Evolutionary conservation across 306 rosid genomes (phyloP).

Genomic region (Macrotyloma uniflorum): DNA sequence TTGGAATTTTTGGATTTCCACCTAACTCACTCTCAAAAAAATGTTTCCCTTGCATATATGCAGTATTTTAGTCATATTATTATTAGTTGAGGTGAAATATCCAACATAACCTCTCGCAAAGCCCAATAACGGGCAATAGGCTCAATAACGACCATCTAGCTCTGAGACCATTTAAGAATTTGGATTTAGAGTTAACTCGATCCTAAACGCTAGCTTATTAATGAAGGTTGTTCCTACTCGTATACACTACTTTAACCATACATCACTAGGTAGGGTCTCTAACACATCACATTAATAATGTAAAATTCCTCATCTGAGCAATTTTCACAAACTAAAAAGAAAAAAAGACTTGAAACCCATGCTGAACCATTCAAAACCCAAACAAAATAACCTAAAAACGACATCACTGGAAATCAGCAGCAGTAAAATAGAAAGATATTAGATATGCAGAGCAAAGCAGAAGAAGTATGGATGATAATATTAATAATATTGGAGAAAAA

Average conservation of each 20-base stretch:
- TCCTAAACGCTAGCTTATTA: not conserved
- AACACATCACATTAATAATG: not conserved
- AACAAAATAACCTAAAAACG: constrained; percentile 10
- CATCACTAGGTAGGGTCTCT: not conserved
- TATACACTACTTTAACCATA: not conserved
- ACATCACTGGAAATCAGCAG: not conserved
- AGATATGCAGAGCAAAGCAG: not conserved
- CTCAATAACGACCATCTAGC: not conserved
- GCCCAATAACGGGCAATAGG: not conserved
- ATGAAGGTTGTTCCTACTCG: not conserved
- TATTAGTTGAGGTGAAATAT: not conserved
- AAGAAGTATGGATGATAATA: too few species aligned
- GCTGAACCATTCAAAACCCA: not conserved
- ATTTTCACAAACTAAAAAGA: not conserved
- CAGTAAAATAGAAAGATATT: not conserved
- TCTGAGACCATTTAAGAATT: not conserved
- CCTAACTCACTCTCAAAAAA: not conserved
- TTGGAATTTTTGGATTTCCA: not conserved
- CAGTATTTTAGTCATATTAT: not conserved
- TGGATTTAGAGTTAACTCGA: not conserved
- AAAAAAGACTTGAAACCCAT: not conserved
- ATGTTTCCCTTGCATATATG: not conserved
- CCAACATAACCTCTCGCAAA: not conserved
- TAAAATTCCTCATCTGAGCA: constrained; percentile 9
- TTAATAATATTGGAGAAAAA: not conserved